These are phyloP conservation scores for Spongispora temasekensis DNA, from an alignment of 1,284 basidiomycete genomes.

Conservation along the genomic window DNA sequence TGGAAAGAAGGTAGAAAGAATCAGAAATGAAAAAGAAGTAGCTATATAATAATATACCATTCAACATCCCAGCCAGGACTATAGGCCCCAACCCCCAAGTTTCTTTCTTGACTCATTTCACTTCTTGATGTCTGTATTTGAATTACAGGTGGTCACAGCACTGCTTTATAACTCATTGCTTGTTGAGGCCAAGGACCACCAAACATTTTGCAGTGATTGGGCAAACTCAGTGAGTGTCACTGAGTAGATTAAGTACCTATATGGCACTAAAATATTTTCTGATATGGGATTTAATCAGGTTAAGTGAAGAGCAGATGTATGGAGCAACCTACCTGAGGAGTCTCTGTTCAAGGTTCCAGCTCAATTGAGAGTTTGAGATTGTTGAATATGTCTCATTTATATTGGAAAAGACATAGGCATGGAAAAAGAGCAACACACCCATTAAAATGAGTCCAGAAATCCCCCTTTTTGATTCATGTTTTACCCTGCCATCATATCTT, in stretches of 20 bases:
- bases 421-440: background rate
- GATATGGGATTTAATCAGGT: background rate
- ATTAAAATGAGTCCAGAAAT: background rate
- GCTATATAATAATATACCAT: too few relatives aligned
- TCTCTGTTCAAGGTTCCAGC: background rate
- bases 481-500: background rate
- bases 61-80: too few relatives aligned
- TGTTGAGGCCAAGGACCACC: background rate
- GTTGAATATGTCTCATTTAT: background rate
- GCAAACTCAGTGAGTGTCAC: background rate
- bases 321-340: background rate
- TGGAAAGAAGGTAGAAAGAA: too few relatives aligned
- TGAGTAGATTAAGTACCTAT: too few relatives aligned
- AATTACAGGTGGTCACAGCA: background rate
- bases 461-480: background rate
- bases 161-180: background rate
- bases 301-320: background rate
- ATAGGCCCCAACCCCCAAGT: too few relatives aligned
- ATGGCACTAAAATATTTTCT: too few relatives aligned
- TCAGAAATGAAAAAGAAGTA: too few relatives aligned
- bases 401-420: background rate
- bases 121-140: background rate
- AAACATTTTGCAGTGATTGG: background rate
- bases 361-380: background rate
- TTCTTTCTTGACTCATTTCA: too few relatives aligned